Percentiles rank a stretch among this genome's conserved stretches.
Evolutionary conservation across 305 asterid species (phyloP).

Genomic region (Lippia alba): DNA sequence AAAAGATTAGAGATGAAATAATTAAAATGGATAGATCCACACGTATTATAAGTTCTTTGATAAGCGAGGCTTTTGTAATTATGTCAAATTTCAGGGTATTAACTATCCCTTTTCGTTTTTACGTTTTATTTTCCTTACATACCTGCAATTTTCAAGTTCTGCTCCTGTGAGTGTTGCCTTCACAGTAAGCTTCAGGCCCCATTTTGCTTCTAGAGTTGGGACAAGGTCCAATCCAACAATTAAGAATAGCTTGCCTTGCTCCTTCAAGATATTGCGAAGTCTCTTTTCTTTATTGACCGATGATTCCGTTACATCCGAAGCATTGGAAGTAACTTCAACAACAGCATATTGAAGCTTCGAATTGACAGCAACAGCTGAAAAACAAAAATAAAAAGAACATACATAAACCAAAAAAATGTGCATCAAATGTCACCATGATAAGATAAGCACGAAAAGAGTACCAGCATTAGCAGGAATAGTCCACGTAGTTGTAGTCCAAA

Average conservation of each 20-base stretch:
- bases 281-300: conserved; percentile 63
- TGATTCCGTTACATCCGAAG: conserved; percentile 49
- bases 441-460: conserved; percentile 40
- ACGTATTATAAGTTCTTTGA: no score
- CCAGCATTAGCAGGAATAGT: conserved; percentile 99
- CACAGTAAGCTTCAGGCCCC: conserved; percentile 77
- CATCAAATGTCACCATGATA: conserved; percentile 2
- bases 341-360: conserved; percentile 87
- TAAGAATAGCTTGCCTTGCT: conserved; percentile 52
- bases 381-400: conserved; percentile 19
- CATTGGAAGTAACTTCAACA: conserved; percentile 71
- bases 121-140: conserved; percentile 3
- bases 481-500: conserved; percentile 99
- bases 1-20: no score
- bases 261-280: conserved; percentile 72
- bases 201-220: conserved; percentile 85
- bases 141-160: conserved; percentile 94
- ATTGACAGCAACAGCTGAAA: conserved; percentile 93
- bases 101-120: no score
- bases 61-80: no score
- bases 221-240: conserved; percentile 88
- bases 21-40: no score
- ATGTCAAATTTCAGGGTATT: no score
- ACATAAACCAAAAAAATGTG: background rate
- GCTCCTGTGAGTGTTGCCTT: conserved; percentile 76